Conservation (phyloP, 305 asterid genomes). For the Fraxinus angustifolia region DNA sequence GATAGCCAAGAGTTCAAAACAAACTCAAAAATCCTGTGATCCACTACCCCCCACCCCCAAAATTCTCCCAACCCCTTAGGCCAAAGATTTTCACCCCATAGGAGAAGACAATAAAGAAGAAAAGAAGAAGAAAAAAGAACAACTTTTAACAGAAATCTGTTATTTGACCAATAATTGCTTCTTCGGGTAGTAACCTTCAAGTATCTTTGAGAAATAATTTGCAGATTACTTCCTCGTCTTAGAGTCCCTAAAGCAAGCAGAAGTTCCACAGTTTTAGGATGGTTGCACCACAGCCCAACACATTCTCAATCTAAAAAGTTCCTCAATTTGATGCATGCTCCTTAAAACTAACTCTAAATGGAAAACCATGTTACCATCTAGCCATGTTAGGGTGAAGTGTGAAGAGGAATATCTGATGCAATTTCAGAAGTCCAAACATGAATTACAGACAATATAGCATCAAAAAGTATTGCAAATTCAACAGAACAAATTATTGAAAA, state of each 20-base stretch:
- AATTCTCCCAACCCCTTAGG: background rate
- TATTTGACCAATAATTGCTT: background rate
- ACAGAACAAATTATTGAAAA: background rate
- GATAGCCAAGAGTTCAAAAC: background rate
- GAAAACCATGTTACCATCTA: background rate
- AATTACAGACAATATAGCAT: background rate
- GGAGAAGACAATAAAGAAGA: background rate
- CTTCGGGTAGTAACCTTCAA: background rate
- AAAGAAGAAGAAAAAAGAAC: background rate
- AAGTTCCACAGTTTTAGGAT: background rate
- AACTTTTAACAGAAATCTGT: background rate
- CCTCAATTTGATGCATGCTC: background rate
- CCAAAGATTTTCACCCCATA: background rate
- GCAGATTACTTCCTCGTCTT: background rate
- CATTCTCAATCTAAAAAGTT: background rate
- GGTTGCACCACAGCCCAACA: background rate
- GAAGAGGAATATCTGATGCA: too few relatives aligned
- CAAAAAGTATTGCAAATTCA: background rate
- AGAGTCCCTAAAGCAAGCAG: background rate
- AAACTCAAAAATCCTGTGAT: background rate
- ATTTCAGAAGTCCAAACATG: background rate
- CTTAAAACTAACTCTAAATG: background rate
- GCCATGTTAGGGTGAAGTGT: background rate
- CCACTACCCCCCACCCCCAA: background rate
- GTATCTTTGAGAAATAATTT: background rate